A percentile compares a stretch with the other conserved stretches of the same genome.
Evolutionary conservation across 345 rosid genomes (phyloP).

Genomic region (Moricandia moricandioides): DNA sequence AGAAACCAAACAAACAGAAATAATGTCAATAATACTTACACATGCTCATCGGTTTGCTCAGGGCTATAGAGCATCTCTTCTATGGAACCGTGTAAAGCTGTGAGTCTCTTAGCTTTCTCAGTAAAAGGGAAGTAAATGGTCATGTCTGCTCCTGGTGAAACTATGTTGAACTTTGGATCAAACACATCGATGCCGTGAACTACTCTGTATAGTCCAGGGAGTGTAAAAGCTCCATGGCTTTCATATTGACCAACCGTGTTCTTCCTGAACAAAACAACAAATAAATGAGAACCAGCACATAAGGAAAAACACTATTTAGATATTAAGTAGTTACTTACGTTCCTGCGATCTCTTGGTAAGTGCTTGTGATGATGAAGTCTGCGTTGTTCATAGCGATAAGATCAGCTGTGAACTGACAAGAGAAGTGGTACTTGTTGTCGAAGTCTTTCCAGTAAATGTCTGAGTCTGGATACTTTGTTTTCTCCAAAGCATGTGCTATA

Average conservation of each 20-base stretch:
- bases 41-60: slow-evolving; percentile 68
- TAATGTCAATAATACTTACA: slow-evolving; percentile 49
- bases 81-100: slow-evolving; percentile 79
- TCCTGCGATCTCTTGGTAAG: slow-evolving; percentile 99
- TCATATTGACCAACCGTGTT: slow-evolving; percentile 97
- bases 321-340: slow-evolving; percentile 51
- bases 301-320: not conserved
- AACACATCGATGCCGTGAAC: too few relatives aligned
- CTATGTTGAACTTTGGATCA: too few relatives aligned
- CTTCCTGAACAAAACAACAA: slow-evolving; percentile 49
- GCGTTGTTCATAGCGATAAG: slow-evolving; percentile 94
- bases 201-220: too few relatives aligned
- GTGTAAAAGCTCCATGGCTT: slow-evolving; percentile 63
- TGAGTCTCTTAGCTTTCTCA: slow-evolving; percentile 63
- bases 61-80: slow-evolving; percentile 78
- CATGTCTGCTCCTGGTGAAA: too few relatives aligned
- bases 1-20: not conserved
- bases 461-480: slow-evolving; percentile 98
- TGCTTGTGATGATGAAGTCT: slow-evolving; percentile 96
- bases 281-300: not conserved
- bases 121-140: slow-evolving; percentile 46
- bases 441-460: slow-evolving; percentile 96
- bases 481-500: slow-evolving; percentile 98
- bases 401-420: slow-evolving; percentile 98
- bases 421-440: slow-evolving; percentile 91